Percentiles rank a stretch among this genome's conserved stretches.
Evolutionary conservation across 306 rosid species (phyloP).

Genomic region (Vachellia collinsii): DNA sequence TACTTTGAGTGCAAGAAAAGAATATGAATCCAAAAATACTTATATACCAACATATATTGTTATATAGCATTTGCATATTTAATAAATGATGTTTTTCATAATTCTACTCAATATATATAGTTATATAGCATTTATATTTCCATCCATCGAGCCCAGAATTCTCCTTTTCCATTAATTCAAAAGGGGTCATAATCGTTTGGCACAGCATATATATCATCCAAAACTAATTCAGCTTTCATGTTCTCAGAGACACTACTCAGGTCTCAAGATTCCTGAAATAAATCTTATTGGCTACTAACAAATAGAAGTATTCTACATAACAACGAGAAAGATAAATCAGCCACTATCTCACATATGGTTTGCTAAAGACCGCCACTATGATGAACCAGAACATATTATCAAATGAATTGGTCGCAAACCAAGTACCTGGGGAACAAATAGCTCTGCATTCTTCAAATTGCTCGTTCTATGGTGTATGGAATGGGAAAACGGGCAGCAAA

Average conservation of each 20-base stretch:
- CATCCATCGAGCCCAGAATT: not conserved
- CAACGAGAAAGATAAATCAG: conserved; percentile 21
- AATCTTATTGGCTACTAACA: conserved; percentile 4
- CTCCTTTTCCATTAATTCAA: not conserved
- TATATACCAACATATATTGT: not conserved
- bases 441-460: conserved; percentile 33
- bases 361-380: conserved; percentile 34
- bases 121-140: not conserved
- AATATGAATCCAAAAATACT: not conserved
- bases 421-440: conserved; percentile 18
- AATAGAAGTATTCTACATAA: conserved; percentile 16
- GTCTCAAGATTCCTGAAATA: not conserved
- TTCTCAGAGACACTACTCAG: not conserved
- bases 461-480: conserved; percentile 44
- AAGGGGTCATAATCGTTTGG: not conserved
- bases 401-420: conserved; percentile 30
- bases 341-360: conserved; percentile 31
- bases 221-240: not conserved
- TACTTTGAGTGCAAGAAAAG: not conserved
- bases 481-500: conserved; percentile 32
- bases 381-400: conserved; percentile 32
- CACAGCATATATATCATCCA: not conserved
- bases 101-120: too few species aligned
- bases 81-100: too few species aligned
- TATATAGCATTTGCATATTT: not conserved